Conservation (phyloP, 352 stramenopile species). For the Pythium utonaiense region DNA sequence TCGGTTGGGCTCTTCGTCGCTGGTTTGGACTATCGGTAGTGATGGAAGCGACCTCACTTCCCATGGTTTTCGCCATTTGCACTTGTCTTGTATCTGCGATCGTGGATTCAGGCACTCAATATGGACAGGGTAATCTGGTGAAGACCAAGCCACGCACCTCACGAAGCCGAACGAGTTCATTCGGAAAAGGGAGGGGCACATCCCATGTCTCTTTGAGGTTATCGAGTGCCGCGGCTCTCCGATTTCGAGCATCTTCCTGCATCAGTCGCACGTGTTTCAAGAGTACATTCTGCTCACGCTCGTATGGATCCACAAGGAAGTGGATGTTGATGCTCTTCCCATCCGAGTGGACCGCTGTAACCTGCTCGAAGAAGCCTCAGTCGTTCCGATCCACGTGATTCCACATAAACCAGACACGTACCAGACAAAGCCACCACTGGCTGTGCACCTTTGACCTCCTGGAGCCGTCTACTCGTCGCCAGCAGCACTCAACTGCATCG, state of each 20-base stretch:
- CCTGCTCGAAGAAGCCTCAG: not conserved
- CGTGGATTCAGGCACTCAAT: not conserved
- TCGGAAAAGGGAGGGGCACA: slow-evolving; percentile 23
- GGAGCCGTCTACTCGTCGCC: slow-evolving; percentile 31
- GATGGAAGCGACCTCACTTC: slow-evolving; percentile 10
- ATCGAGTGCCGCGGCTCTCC: slow-evolving; percentile 27
- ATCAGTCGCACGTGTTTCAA: slow-evolving; percentile 34
- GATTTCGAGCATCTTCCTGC: slow-evolving; percentile 23
- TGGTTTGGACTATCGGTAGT: not conserved
- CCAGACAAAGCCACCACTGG: slow-evolving; percentile 37
- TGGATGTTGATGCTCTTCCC: slow-evolving; percentile 32
- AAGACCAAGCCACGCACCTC: too few relatives aligned
- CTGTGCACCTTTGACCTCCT: slow-evolving; percentile 13
- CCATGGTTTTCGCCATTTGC: slow-evolving; percentile 28
- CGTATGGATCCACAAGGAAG: slow-evolving; percentile 43
- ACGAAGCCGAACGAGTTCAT: slow-evolving; percentile 38
- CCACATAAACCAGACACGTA: not conserved
- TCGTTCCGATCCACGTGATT: not conserved
- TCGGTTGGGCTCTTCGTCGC: not conserved
- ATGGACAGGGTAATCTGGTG: too few relatives aligned
- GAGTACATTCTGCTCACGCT: slow-evolving; percentile 40
- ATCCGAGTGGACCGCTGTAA: slow-evolving; percentile 28
- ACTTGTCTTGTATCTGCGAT: slow-evolving; percentile 24
- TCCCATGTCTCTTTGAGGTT: slow-evolving; percentile 34
- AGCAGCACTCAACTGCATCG: slow-evolving; percentile 51